Base-by-base conservation (phyloP, 1,139 yeast genomes). In the Protomyces inundatus region DNA sequence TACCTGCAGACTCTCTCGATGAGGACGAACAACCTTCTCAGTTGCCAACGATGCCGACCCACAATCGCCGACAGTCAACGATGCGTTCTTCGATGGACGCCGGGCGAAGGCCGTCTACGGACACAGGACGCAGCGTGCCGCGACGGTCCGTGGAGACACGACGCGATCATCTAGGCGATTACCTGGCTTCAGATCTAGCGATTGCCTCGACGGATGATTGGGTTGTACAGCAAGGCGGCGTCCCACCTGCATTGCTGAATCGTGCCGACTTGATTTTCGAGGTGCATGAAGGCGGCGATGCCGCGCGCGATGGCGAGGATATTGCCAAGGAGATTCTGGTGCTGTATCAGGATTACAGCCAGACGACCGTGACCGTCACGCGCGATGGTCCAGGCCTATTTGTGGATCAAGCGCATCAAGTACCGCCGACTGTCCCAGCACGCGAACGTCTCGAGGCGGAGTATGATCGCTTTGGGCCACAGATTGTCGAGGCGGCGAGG, bases 261-360 rank as follows among this genome's bases (percentile, higher is more conserved):
- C 48, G 48, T 30, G 30, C 75, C 62, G 86, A 75, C 42, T 66
- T 73, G 30, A 75, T 82, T 10, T 84, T 76, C 73, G 96, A 90
- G 72, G 81, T 85, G 35, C 97, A 90, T 62, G 82, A 84, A 32
- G 30, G 16, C 16, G 87, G 86, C 71, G 82, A 96, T 69, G 84
- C 84, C 10, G 30, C n/a, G 14, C 87, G 86, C 71, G 82, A 96
- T 69, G 84, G 84, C 10, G 83, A 83, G 33, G 66, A 72, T 42
- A 77, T 82, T 54, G 70, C 70, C 3, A 80, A 82, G 66, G 80
- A 86, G 65, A 93, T 88, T 68, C 90, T 89, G 73, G 79, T 90
- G 16, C 75, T 90, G 55, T 87, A 85, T 73, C 84, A 82, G 67
- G 95, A 88, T 72, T 84, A 87, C 69, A 82, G 93, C 1, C 90